These are phyloP conservation scores for Lactarius pseudohatsudake DNA, from an alignment of 768 basidiomycete genomes.

Conservation along the genomic window DNA sequence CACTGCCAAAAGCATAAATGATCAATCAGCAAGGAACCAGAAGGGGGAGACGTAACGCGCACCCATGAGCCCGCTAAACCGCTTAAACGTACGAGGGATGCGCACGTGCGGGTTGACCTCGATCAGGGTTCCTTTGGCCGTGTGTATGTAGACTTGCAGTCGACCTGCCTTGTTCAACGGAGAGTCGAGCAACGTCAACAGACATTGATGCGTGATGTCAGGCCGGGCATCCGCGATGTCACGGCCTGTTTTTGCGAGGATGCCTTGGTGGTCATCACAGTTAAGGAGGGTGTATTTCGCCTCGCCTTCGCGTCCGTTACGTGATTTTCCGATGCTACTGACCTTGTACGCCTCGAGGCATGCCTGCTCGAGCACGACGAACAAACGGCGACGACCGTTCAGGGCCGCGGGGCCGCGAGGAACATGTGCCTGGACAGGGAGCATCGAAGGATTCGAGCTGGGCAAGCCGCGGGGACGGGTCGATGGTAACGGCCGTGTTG, in stretches of 20 bases:
- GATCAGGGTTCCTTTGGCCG: constrained; percentile 92
- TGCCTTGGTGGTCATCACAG: constrained; percentile 99
- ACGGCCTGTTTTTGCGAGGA: constrained; percentile 93
- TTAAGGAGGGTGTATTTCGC: constrained; percentile 96
- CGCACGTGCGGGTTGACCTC: constrained; percentile 98
- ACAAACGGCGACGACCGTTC: constrained; percentile 62
- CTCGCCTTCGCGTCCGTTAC: constrained; percentile 58
- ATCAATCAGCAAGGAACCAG: constrained; percentile 10
- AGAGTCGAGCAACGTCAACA: constrained; percentile 94
- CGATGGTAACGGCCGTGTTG: constrained; percentile 36
- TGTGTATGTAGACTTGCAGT: constrained; percentile 97
- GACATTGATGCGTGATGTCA: constrained; percentile 99
- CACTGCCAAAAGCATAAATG: constrained; percentile 47
- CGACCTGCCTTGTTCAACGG: constrained; percentile 97
- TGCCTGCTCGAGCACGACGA: constrained; percentile 90
- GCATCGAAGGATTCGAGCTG: constrained; percentile 68
- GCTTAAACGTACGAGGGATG: constrained; percentile 97
- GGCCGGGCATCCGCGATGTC: constrained; percentile 99
- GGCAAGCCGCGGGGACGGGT: constrained; percentile 42
- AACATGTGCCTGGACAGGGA: constrained; percentile 82
- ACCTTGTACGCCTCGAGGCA: constrained; percentile 95
- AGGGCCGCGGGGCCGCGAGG: constrained; percentile 52
- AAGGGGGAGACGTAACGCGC: constrained; percentile 28
- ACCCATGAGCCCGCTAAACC: constrained; percentile 99
- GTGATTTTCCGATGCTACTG: constrained; percentile 55